These are phyloP conservation scores for Cladosporium sp. DNA, from an alignment of 2,329 filamentous ascomycete species.

Conservation along the genomic window DNA sequence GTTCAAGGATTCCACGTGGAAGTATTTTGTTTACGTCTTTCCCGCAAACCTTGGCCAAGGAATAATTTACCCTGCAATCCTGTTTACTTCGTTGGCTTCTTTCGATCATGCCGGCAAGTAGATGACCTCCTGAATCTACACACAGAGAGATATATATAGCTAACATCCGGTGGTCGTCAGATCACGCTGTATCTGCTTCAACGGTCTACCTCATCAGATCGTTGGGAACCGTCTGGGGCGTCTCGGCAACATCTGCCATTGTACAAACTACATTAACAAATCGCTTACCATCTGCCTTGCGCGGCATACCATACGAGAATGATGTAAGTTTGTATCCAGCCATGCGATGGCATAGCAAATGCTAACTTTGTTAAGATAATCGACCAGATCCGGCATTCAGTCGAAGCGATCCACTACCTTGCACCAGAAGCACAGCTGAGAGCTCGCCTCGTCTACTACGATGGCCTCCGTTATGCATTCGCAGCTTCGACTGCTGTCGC, in stretches of 20 bases:
- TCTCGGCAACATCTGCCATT: conserved; percentile 62
- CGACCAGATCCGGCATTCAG: background rate
- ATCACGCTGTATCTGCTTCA: background rate
- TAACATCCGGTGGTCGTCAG: background rate
- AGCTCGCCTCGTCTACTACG: background rate
- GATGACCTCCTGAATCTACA: background rate
- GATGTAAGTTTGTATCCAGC: background rate
- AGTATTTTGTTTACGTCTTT: conserved; percentile 48
- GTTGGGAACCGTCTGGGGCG: conserved; percentile 64
- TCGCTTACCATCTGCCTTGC: conserved; percentile 40
- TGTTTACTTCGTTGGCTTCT: conserved; percentile 63
- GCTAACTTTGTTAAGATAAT: background rate
- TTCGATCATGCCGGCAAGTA: conserved; percentile 60
- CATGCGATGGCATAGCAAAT: background rate
- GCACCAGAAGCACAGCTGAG: background rate
- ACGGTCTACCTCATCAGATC: conserved; percentile 58
- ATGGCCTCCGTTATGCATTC: background rate
- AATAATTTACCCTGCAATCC: conserved; percentile 49
- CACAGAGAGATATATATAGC: no score
- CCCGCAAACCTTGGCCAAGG: conserved; percentile 50
- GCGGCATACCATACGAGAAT: background rate
- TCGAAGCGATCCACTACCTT: background rate
- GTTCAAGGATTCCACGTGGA: conserved; percentile 47
- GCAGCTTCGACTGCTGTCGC: background rate
- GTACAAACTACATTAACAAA: conserved; percentile 62